Evolutionary conservation across 1,284 basidiomycete species (phyloP).

Genomic region (Heterobasidion irregulare): DNA sequence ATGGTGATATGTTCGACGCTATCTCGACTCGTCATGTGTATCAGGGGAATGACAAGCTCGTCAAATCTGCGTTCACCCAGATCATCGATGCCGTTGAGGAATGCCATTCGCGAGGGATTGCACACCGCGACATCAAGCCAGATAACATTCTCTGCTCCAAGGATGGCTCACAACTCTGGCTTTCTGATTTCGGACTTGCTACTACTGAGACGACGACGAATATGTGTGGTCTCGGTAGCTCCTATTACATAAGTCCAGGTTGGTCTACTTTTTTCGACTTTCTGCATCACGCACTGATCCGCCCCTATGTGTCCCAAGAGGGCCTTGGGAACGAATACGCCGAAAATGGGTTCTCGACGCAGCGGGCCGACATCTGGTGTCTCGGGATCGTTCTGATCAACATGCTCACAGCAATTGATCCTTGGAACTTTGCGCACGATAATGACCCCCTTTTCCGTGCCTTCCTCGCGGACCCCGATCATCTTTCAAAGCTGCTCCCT

Average conservation of each 20-base stretch:
- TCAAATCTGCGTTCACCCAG: conserved; percentile 45
- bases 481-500: neutral
- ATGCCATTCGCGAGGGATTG: conserved; percentile 53
- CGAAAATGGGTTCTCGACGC: conserved; percentile 50
- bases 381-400: conserved; percentile 48
- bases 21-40: conserved; percentile 43
- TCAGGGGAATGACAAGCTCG: conserved; percentile 39
- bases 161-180: conserved; percentile 36
- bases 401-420: conserved; percentile 80
- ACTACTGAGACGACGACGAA: conserved; percentile 32
- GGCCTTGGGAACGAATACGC: conserved; percentile 16
- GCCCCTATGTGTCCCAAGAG: conserved; percentile 13
- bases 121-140: conserved; percentile 68
- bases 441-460: conserved; percentile 48
- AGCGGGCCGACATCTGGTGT: conserved; percentile 86
- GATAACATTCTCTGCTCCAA: conserved; percentile 60
- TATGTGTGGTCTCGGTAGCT: conserved; percentile 25
- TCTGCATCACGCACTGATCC: neutral
- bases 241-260: conserved; percentile 61
- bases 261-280: conserved; percentile 9
- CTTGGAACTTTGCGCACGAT: conserved; percentile 74
- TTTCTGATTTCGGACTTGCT: conserved; percentile 67
- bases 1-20: conserved; percentile 58
- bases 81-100: conserved; percentile 56
- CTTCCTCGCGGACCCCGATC: neutral